These are phyloP conservation scores for Candida sojae DNA, from an alignment of 1,139 yeast species.

Conservation along the genomic window DNA sequence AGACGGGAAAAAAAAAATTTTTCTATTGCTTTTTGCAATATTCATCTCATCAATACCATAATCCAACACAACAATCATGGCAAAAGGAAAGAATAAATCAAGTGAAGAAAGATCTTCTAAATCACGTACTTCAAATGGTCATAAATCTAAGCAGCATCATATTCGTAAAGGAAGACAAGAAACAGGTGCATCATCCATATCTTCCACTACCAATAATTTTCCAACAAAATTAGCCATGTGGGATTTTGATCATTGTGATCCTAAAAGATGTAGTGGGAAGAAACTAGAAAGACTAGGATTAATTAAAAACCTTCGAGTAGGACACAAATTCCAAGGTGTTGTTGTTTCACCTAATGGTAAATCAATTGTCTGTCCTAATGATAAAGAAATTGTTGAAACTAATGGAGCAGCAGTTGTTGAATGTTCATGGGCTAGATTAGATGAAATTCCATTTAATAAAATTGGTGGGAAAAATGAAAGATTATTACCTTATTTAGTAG, in stretches of 20 bases:
- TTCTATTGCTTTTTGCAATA: background rate
- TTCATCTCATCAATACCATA: background rate
- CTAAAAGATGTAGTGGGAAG: conserved; percentile 96
- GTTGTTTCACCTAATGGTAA: conserved; percentile 94
- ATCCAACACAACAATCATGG: conserved; percentile 38
- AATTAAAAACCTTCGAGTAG: conserved; percentile 75
- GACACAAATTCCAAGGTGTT: conserved; percentile 88
- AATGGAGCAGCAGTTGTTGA: conserved; percentile 96
- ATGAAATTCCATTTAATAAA: conserved; percentile 89
- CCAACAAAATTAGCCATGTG: conserved; percentile 84
- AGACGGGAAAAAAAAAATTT: background rate
- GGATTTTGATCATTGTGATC: conserved; percentile 99
- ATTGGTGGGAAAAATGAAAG: conserved; percentile 93
- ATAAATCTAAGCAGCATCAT: conserved; percentile 55
- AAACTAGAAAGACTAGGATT: conserved; percentile 87
- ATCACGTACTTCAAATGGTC: conserved; percentile 56
- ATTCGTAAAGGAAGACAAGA: conserved; percentile 54
- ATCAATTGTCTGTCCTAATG: conserved; percentile 89
- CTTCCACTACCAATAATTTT: conserved; percentile 25
- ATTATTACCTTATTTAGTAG: conserved; percentile 85
- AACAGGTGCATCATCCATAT: conserved; percentile 21
- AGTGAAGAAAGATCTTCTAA: conserved; percentile 38
- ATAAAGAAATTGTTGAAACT: conserved; percentile 71
- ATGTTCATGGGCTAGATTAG: conserved; percentile 97
- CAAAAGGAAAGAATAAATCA: conserved; percentile 65